Base-by-base conservation (phyloP, 2,329 filamentous ascomycete species). In the Sporothrix dimorphospora region DNA sequence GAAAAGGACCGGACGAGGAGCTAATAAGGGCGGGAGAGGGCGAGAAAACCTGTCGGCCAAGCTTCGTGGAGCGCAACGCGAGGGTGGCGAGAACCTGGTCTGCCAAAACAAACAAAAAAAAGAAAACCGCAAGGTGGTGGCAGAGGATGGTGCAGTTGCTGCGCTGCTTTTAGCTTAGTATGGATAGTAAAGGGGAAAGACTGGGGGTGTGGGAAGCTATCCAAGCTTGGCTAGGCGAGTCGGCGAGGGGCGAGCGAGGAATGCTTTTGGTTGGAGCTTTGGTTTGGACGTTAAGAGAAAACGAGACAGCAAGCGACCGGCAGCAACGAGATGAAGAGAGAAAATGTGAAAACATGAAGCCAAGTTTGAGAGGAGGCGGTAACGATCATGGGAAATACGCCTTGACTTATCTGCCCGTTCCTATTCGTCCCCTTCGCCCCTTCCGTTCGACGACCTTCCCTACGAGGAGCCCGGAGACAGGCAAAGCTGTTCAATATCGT, bases 101-200 rank as follows among this genome's bases (percentile, higher is more conserved):
- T 57, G 30, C 16, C 51, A 66, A 66, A 71, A 68, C 8, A 12
- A 67, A 34, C 21, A 57, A 42, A 71, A 59, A 57, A 71, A 72
- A 67, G 12, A 70, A 27, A 71, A 72, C 2, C 45, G 40, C 42
- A 49, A 45, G 14, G 27, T 27, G 19, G 30, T 59, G 30, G 61
- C 4, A 34, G n/a, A n/a, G 8, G 27, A 21, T 47, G 24, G 40
- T 38, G 53, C 63, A 68, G 66, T 72, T 69, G 55, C 47, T 69
- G 47, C 40, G 71, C 71, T 72, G 67, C 27, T 67, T 72, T 68
- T 30, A 72, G 68, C 71, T 63, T 72, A 72, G 71, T 42, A 27
- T 61, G 47, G 49, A 38, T 57, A 57, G 66, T 68, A 72, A 69
- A 67, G 71, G 71, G 59, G 57, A 59, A 40, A 51, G 61, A 49